phyloP scores from a whole-genome alignment of 2,329 filamentous ascomycete genomes.

The Fusarium coffeatum region DNA sequence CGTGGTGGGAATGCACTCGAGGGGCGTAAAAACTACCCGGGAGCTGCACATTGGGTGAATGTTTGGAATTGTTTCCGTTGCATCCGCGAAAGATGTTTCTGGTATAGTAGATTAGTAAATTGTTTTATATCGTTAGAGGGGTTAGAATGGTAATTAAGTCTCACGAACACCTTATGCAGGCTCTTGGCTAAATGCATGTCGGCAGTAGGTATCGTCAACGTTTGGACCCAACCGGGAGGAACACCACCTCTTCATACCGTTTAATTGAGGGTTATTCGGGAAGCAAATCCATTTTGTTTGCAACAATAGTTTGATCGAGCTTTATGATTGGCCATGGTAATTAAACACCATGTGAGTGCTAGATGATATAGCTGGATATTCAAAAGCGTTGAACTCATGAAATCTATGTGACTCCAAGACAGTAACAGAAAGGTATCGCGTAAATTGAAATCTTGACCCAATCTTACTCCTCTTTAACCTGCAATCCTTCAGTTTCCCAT shows the following conservation, averaged over 20 bases:
- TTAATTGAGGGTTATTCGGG: background rate
- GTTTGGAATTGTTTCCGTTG: slow-evolving; percentile 15
- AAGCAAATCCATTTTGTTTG: background rate
- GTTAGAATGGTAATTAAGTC: background rate
- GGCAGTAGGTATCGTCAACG: background rate
- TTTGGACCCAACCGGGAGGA: background rate
- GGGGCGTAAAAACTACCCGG: slow-evolving; percentile 13
- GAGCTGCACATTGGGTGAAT: slow-evolving; percentile 14
- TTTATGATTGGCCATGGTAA: background rate
- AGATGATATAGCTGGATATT: background rate
- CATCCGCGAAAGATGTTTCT: slow-evolving; percentile 7
- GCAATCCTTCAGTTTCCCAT: background rate
- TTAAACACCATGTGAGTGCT: background rate
- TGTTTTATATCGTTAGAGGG: background rate
- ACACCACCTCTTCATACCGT: background rate
- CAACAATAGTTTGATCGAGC: background rate
- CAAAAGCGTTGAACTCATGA: background rate
- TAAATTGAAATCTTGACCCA: background rate
- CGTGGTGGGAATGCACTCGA: background rate
- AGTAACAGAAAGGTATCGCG: background rate
- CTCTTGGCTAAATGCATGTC: background rate
- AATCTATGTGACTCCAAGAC: background rate
- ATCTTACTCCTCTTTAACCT: background rate
- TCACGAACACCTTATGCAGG: background rate
- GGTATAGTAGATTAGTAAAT: too few species aligned